phyloP scores from a whole-genome alignment of 345 rosid genomes.

The Lepidium africanum region DNA sequence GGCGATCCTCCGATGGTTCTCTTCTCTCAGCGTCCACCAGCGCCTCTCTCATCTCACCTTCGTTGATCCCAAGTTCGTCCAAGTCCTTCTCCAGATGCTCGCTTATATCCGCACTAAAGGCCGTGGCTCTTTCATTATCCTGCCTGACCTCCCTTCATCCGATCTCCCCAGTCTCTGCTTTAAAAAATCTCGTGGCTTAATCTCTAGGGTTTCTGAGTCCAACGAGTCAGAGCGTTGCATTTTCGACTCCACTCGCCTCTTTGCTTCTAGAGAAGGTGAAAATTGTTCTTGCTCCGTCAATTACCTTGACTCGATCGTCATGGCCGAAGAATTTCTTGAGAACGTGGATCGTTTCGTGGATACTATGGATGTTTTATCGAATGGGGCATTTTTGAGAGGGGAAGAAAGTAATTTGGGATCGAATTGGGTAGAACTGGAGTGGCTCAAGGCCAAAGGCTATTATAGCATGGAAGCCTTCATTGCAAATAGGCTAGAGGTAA shows the following conservation, averaged over 20 bases:
- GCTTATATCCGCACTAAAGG: conserved; percentile 49
- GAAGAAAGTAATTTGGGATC: conserved; percentile 62
- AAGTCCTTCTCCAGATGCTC: conserved; percentile 73
- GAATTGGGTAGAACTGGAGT: conserved; percentile 78
- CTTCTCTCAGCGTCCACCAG: conserved; percentile 64
- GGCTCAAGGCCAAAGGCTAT: conserved; percentile 86
- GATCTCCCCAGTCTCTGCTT: conserved; percentile 75
- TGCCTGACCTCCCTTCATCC: conserved; percentile 72
- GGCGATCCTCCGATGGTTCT: conserved; percentile 77
- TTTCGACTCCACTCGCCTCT: conserved; percentile 56
- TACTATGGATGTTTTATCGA: conserved; percentile 59
- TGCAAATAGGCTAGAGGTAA: conserved; percentile 78
- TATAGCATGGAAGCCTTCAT: conserved; percentile 73
- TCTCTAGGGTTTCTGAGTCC: conserved; percentile 59
- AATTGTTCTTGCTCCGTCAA: conserved; percentile 42
- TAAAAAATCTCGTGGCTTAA: conserved; percentile 65
- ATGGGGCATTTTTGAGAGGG: conserved; percentile 68
- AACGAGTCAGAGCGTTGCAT: conserved; percentile 39
- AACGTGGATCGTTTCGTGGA: conserved; percentile 61
- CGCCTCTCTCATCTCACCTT: conserved; percentile 68
- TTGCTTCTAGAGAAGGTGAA: conserved; percentile 64
- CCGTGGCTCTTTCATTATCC: conserved; percentile 66
- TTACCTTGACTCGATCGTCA: conserved; percentile 56
- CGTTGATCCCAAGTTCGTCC: conserved; percentile 55
- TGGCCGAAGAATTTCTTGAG: conserved; percentile 46